Evolutionary conservation across 192 early-diverging fungal species (phyloP).

Genomic region (Jimgerdemannia flammicorona): DNA sequence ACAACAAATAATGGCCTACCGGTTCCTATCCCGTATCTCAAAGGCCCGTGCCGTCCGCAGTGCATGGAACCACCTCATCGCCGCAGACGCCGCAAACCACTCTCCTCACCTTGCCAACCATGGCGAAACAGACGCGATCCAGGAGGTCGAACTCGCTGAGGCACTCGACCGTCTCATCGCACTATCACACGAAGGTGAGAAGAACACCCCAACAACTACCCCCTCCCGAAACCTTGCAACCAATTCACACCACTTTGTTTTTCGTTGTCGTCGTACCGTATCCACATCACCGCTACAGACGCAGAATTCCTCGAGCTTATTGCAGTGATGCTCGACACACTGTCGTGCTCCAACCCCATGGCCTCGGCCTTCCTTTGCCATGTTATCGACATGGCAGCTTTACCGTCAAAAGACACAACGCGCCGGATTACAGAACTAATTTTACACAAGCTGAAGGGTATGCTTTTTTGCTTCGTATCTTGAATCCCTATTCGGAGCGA

Average conservation of each 20-base stretch:
- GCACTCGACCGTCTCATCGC: slow-evolving; percentile 41
- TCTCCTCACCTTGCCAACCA: neutral
- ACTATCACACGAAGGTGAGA: slow-evolving; percentile 27
- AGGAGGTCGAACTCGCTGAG: slow-evolving; percentile 31
- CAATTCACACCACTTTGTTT: too few species aligned
- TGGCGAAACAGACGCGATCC: slow-evolving; percentile 3
- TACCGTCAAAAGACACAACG: slow-evolving; percentile 51
- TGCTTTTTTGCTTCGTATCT: too few species aligned
- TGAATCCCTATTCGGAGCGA: too few species aligned
- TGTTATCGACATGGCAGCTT: slow-evolving; percentile 52
- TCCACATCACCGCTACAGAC: neutral
- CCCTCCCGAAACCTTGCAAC: too few species aligned
- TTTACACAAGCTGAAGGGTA: slow-evolving; percentile 34
- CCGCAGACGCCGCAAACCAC: slow-evolving; percentile 4
- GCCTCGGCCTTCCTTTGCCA: slow-evolving; percentile 52
- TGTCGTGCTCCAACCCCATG: slow-evolving; percentile 33
- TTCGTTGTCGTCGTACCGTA: too few species aligned
- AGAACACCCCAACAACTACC: neutral
- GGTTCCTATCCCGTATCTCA: slow-evolving; percentile 3
- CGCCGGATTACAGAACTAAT: slow-evolving; percentile 35
- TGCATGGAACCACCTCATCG: slow-evolving; percentile 11
- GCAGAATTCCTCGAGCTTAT: slow-evolving; percentile 41
- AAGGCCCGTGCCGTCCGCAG: slow-evolving; percentile 5
- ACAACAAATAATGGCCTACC: slow-evolving; percentile 9
- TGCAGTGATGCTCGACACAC: slow-evolving; percentile 37